Percentiles rank a stretch among this genome's conserved stretches.
These are phyloP conservation scores for Phaffia tasmanica DNA, from an alignment of 768 basidiomycete genomes.

Conservation along the genomic window DNA sequence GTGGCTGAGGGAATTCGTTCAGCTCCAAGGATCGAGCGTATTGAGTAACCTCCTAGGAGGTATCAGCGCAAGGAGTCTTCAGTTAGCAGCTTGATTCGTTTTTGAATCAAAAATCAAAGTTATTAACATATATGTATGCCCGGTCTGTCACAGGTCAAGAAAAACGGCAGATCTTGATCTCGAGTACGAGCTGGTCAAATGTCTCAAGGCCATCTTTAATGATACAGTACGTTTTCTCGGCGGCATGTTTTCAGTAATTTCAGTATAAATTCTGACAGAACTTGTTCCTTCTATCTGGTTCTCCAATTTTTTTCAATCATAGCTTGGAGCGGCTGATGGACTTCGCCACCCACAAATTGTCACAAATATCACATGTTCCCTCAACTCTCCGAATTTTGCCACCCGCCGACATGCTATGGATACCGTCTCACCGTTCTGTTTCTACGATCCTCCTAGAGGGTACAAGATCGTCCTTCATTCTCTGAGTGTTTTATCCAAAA, in stretches of 20 bases:
- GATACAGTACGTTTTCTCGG: conserved; percentile 34
- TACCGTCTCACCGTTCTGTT: conserved; percentile 53
- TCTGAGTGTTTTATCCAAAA: conserved; percentile 44
- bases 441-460: conserved; percentile 52
- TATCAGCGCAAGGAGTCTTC: conserved; percentile 45
- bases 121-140: not conserved
- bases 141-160: not conserved
- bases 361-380: conserved; percentile 64
- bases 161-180: conserved; percentile 55
- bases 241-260: not conserved
- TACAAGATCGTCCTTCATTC: conserved; percentile 61
- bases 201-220: conserved; percentile 71
- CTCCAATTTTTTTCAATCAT: conserved; percentile 12
- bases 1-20: conserved; percentile 69
- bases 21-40: conserved; percentile 69
- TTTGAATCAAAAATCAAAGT: not conserved
- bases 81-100: not conserved
- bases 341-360: conserved; percentile 62
- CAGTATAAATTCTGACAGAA: too few species aligned
- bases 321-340: conserved; percentile 63
- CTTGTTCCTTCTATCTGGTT: too few species aligned
- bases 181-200: conserved; percentile 82
- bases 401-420: conserved; percentile 71
- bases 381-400: conserved; percentile 67
- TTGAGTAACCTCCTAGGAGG: conserved; percentile 67